Base-by-base conservation (phyloP, 2,329 filamentous ascomycete genomes). In the Cephalotrichum gorgonifer region DNA sequence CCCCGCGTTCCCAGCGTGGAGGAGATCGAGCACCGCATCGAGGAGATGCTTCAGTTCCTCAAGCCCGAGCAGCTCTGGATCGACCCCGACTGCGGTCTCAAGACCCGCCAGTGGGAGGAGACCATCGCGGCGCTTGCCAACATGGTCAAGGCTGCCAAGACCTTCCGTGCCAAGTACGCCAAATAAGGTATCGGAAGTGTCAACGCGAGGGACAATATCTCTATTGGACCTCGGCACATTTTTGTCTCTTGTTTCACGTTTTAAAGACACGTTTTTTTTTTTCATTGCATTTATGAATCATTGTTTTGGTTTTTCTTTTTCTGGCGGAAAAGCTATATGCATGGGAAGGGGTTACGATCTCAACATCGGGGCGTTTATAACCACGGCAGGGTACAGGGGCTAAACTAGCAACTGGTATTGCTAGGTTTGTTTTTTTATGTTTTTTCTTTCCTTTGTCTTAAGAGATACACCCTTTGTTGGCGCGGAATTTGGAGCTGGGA, bases 51-150 rank as follows among this genome's bases (percentile, higher is more conserved):
- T 58, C 79, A 86, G 73, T 90, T 88, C 80, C 86, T 97, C 73
- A 91, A 89, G 80, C 90, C 90, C 52, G 89, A 96, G 65, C 93
- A 98, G 81, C 88, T 98, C 68, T 98, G 93, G 93, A 88, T 97
- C 75, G 91, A 98, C 79, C 93, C 93, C 59, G 93, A 98, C 78
- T 98, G 93, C 67, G 93, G 93, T 78, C 83, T 98, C 53, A 98
- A 98, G 88, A 98, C 93, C 60, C 87, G 93, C 62, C 86, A 95
- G 77, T 97, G 93, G 91, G 82, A 86, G 71, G 91, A 98, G 83
- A 95, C 90, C 71, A 97, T 96, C 85, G 88, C 88, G 65, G 88
- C 91, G 52, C 76, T 98, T 65, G 75, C 75, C 75, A 95, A 96
- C 84, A 86, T 98, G 88, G 91, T 98, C 73, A 90, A 91, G 69